Evolutionary conservation across 2,329 filamentous ascomycete species (phyloP).

Genomic region (Elsinoe necatrix): DNA sequence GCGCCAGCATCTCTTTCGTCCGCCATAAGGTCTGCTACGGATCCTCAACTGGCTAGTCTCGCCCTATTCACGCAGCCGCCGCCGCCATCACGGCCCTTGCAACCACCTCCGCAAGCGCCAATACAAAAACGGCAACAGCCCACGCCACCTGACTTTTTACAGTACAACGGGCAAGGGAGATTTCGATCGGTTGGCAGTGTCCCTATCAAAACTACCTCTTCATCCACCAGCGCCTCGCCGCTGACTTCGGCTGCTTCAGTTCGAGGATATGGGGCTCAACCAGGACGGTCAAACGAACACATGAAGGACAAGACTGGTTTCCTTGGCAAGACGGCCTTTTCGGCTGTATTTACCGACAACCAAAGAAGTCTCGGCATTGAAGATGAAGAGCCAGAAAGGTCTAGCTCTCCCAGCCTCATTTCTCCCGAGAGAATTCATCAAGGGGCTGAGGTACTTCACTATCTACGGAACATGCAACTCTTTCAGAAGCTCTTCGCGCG

Average conservation of each 20-base stretch:
- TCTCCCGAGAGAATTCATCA: conserved; percentile 26
- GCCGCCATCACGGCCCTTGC: background rate
- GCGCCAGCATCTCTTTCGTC: conserved; percentile 14
- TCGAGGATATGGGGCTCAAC: conserved; percentile 17
- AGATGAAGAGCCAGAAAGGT: conserved; percentile 21
- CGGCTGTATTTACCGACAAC: conserved; percentile 29
- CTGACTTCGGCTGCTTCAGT: background rate
- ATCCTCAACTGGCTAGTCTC: conserved; percentile 14
- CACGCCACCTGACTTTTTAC: background rate
- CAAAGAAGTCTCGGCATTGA: conserved; percentile 21
- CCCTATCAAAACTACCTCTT: background rate
- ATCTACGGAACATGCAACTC: conserved; percentile 27
- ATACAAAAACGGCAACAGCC: conserved; percentile 18
- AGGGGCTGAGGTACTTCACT: conserved; percentile 27
- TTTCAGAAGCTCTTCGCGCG: conserved; percentile 26
- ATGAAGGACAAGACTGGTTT: conserved; percentile 27
- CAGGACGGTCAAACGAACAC: conserved; percentile 21
- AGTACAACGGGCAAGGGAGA: conserved; percentile 13
- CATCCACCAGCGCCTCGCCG: background rate
- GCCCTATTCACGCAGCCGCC: conserved; percentile 16
- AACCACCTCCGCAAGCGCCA: conserved; percentile 19
- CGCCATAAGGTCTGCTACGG: conserved; percentile 14
- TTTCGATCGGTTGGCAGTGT: conserved; percentile 13
- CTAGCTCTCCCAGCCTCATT: conserved; percentile 22
- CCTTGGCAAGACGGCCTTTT: conserved; percentile 28